A percentile compares a stretch with the other conserved stretches of the same genome.
phyloP scores from a whole-genome alignment of 306 rosid species.

The Gleditsia sinensis region DNA sequence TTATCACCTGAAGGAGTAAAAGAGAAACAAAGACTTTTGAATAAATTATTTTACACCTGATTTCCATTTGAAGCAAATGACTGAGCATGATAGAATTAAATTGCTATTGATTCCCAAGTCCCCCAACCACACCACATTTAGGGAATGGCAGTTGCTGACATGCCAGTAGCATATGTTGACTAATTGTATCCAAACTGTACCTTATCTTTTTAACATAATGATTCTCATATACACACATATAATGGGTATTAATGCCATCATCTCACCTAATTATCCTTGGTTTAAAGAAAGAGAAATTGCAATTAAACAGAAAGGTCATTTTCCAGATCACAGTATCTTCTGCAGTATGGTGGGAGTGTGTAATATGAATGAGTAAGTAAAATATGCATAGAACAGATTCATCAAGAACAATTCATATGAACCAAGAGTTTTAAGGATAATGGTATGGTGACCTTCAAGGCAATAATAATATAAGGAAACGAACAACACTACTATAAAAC shows the following conservation, averaged over 20 bases:
- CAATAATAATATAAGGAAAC: no score
- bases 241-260: constrained; percentile 10
- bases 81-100: constrained; percentile 11
- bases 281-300: background rate
- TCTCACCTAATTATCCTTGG: constrained; percentile 19
- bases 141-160: background rate
- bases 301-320: constrained; percentile 4
- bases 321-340: background rate
- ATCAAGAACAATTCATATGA: constrained; percentile 24
- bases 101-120: constrained; percentile 13
- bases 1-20: constrained; percentile 67
- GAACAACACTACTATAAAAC: background rate
- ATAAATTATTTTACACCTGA: constrained; percentile 16
- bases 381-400: background rate
- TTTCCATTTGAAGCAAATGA: constrained; percentile 20
- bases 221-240: constrained; percentile 23
- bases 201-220: no score
- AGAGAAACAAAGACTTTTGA: constrained; percentile 15
- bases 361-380: background rate
- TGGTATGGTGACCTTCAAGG: background rate
- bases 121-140: background rate
- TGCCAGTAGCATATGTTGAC: background rate
- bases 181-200: no score
- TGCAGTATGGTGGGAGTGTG: background rate
- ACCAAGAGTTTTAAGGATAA: constrained; percentile 20